Base-by-base conservation (phyloP, 768 basidiomycete species). In the Pholiota molesta region DNA sequence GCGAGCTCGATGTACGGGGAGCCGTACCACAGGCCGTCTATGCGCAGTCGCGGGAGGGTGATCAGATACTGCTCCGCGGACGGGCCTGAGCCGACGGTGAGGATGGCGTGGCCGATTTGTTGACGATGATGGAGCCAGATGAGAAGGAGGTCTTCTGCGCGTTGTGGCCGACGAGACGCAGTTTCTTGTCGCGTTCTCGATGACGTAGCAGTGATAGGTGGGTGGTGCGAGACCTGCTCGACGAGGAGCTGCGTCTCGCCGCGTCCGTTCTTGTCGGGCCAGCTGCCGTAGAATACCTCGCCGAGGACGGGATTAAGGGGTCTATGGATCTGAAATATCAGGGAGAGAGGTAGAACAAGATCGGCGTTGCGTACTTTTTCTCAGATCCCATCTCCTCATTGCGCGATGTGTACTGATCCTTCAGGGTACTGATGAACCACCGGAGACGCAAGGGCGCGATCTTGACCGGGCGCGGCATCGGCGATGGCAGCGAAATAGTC, bases 351-450 rank as follows among this genome's bases (percentile, higher is more conserved):
- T 35, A 49, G 33, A 37, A 59, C 7, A 29, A 17, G 39, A 19
- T 23, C 56, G 13, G 57, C 59, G 33, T 19, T 37, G 78, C 86
- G 52, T 64, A 93, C 92, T 99, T 99, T 83, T 99, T 99, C 84
- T 99, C 96, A 1, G 92, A 94, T 14, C 97, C 97, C 87, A 95
- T 90, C 65, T 89, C 89, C 78, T 97, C 95, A 69, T 98, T 98
- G 53, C 96, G 82, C 17, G 94, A 94, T 44, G 92, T 98, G 73
- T 95, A 95, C 71, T 97, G 95, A 14, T 94, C 96, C 73, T 95
- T 97, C 55, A 99, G 83, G 0, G 97, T 99, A 69, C 89, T 89
- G 70, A 99, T 92, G 77, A 99, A 99, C 97, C 97, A 99, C 68
- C 84, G 86, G 49, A 98, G 81, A 98, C 94, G 88, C 85, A 55